Conservation (phyloP, 1,284 basidiomycete species). For the Marasmius tenuissimus region DNA sequence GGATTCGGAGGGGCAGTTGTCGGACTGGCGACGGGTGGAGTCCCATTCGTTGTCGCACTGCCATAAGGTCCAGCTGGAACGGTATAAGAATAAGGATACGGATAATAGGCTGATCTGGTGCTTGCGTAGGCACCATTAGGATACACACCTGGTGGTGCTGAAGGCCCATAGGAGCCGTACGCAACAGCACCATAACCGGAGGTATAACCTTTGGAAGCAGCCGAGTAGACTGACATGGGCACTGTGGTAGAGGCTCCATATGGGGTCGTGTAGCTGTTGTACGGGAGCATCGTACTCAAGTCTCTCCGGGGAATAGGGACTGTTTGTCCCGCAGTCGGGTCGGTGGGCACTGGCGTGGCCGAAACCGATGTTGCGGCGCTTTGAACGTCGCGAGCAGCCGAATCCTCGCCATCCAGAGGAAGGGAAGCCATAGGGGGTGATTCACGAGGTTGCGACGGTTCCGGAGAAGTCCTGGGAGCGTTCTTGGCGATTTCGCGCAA, state of each 20-base stretch:
- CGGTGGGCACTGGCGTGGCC: background rate
- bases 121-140: background rate
- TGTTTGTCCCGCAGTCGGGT: background rate
- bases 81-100: background rate
- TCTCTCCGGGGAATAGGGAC: constrained; percentile 1
- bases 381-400: background rate
- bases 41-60: background rate
- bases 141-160: background rate
- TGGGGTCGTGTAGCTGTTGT: constrained; percentile 6
- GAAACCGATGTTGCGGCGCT: background rate
- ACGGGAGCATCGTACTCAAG: constrained; percentile 1
- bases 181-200: background rate
- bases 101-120: constrained; percentile 1
- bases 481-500: constrained; percentile 39
- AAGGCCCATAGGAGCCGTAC: background rate
- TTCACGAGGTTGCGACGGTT: background rate
- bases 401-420: background rate
- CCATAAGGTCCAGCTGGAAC: background rate
- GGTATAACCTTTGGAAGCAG: background rate
- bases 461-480: constrained; percentile 17
- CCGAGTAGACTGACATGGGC: background rate
- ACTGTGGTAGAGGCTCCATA: constrained; percentile 8
- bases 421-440: constrained; percentile 13
- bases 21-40: background rate
- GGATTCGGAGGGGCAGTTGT: background rate